phyloP scores from a whole-genome alignment of 345 rosid genomes.

The Sonneratia alba region DNA sequence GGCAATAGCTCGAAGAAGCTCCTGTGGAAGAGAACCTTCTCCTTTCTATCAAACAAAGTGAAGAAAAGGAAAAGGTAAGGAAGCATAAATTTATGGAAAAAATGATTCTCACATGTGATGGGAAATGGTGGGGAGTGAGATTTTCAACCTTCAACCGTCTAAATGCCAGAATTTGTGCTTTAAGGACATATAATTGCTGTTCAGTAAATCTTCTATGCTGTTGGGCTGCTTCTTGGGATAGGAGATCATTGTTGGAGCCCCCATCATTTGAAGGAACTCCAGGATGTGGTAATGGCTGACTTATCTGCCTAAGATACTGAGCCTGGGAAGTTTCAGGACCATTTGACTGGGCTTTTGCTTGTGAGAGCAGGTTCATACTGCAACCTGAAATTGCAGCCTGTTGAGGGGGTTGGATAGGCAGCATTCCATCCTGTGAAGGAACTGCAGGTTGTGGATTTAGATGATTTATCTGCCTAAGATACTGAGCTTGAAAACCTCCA shows the following conservation, averaged over 20 bases:
- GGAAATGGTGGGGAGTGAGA: conserved; percentile 9
- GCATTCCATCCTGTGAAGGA: conserved; percentile 39
- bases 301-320: conserved; percentile 63
- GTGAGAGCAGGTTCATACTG: conserved; percentile 2
- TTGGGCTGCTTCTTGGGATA: conserved; percentile 46
- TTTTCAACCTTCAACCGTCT: conserved; percentile 75
- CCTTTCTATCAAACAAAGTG: conserved; percentile 58
- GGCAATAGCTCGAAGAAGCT: conserved; percentile 83
- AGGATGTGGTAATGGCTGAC: conserved; percentile 40
- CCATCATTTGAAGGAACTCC: conserved; percentile 43
- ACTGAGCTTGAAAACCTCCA: conserved; percentile 36
- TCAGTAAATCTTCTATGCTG: conserved; percentile 69
- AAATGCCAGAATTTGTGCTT: conserved; percentile 96
- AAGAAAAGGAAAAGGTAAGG: not conserved
- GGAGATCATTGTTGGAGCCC: conserved; percentile 22
- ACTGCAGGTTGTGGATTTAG: conserved; percentile 42
- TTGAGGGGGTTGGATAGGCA: not conserved
- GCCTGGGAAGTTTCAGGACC: conserved; percentile 48
- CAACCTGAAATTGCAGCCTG: not conserved
- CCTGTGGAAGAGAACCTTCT: conserved; percentile 83
- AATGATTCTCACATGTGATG: conserved; percentile 1
- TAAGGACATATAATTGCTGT: conserved; percentile 92
- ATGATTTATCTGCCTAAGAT: conserved; percentile 56
- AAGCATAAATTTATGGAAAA: not conserved
- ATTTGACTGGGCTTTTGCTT: conserved; percentile 35